These are phyloP conservation scores for Quercus ilex DNA, from an alignment of 306 rosid species.

Conservation along the genomic window DNA sequence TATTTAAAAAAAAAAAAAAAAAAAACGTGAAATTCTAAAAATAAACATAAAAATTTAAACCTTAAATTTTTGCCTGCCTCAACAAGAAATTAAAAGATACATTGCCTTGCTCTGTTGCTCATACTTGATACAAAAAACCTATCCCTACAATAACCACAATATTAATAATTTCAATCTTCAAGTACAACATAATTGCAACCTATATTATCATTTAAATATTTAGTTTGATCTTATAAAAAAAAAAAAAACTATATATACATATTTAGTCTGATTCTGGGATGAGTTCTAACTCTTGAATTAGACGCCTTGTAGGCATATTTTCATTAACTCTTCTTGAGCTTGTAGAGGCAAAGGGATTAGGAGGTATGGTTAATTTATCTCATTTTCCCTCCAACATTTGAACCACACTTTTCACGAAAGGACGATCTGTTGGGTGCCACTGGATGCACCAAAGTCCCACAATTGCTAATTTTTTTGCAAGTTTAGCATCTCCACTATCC, in stretches of 20 bases:
- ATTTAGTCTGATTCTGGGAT: neutral
- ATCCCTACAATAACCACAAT: too few species aligned
- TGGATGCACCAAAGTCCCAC: constrained; percentile 31
- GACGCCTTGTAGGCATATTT: neutral
- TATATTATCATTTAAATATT: too few species aligned
- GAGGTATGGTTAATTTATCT: neutral
- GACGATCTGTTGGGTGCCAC: constrained; percentile 9
- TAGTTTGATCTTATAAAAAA: neutral
- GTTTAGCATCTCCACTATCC: constrained; percentile 12
- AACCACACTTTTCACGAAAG: constrained; percentile 6
- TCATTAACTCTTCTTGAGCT: neutral
- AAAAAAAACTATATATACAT: too few species aligned
- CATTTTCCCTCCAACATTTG: constrained; percentile 10
- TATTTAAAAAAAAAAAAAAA: too few species aligned
- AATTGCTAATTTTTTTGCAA: constrained; percentile 35
- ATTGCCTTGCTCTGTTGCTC: too few species aligned
- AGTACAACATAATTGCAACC: too few species aligned
- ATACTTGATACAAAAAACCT: too few species aligned
- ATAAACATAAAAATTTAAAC: too few species aligned
- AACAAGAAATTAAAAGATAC: too few species aligned
- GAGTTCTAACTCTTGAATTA: neutral
- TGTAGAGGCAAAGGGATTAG: neutral
- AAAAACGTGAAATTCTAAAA: too few species aligned
- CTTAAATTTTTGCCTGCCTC: too few species aligned
- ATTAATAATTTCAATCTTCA: too few species aligned